Percentiles rank a stretch among this genome's conserved stretches.
phyloP scores from a whole-genome alignment of 768 basidiomycete species.

The Collybiopsis confluens region DNA sequence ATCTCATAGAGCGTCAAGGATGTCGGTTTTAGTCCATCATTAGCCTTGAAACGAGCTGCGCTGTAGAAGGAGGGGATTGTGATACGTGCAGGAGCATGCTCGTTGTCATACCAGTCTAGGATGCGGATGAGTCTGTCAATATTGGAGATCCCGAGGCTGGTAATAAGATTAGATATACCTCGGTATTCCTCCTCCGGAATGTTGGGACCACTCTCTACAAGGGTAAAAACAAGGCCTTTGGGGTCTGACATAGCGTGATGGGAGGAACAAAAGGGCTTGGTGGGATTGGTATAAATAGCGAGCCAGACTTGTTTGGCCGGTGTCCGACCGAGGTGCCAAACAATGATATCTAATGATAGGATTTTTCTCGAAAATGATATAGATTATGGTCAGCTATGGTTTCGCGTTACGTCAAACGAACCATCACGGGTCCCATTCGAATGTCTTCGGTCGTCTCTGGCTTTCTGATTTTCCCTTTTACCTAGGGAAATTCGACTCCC shows the following conservation, averaged over 20 bases:
- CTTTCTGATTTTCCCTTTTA: too few species aligned
- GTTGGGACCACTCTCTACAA: neutral
- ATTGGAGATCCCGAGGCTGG: neutral
- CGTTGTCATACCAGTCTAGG: conserved; percentile 32
- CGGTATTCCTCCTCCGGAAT: neutral
- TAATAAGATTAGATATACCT: neutral
- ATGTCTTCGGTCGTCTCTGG: too few species aligned
- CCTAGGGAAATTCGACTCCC: too few species aligned
- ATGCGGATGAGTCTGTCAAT: neutral
- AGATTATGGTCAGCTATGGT: too few species aligned
- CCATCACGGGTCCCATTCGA: too few species aligned
- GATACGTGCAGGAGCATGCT: conserved; percentile 27
- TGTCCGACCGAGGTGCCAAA: too few species aligned
- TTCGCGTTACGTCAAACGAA: too few species aligned
- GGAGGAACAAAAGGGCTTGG: neutral
- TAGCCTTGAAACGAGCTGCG: conserved; percentile 29
- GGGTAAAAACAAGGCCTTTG: neutral
- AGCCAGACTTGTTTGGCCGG: too few species aligned
- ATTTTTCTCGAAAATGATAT: too few species aligned
- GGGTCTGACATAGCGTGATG: neutral
- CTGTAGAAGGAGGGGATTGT: conserved; percentile 26
- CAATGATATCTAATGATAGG: too few species aligned
- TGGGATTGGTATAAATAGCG: neutral
- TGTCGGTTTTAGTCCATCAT: conserved; percentile 19
- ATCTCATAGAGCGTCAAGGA: conserved; percentile 29